Evolutionary conservation across 1,139 yeast genomes (phyloP).

Genomic region (Candida glucosophila): DNA sequence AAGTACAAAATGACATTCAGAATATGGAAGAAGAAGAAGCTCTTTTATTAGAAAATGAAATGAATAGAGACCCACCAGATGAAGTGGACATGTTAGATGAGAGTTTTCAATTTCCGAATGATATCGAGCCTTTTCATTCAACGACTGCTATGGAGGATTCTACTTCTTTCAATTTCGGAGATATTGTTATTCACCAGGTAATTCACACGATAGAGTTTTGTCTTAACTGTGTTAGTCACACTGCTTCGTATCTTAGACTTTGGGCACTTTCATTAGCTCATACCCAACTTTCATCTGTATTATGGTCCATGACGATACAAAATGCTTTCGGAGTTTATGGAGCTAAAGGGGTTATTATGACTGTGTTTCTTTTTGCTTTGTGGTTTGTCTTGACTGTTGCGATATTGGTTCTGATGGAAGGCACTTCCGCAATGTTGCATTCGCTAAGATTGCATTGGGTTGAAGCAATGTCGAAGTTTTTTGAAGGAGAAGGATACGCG

Average conservation of each 20-base stretch:
- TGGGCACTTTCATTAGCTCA: conserved; percentile 99
- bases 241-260: conserved; percentile 90
- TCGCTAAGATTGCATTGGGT: conserved; percentile 97
- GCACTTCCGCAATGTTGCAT: conserved; percentile 98
- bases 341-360: conserved; percentile 55
- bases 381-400: conserved; percentile 92
- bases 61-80: conserved; percentile 15
- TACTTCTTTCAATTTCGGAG: conserved; percentile 71
- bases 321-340: conserved; percentile 72
- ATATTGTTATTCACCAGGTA: conserved; percentile 93
- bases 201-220: conserved; percentile 98
- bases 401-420: conserved; percentile 94
- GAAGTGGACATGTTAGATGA: conserved; percentile 14
- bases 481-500: conserved; percentile 89
- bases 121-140: conserved; percentile 35
- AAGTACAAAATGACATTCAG: conserved; percentile 22
- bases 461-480: conserved; percentile 97
- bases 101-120: conserved; percentile 35
- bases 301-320: conserved; percentile 92
- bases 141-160: conserved; percentile 31
- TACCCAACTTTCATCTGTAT: conserved; percentile 86
- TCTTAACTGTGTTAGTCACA: conserved; percentile 93
- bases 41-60: conserved; percentile 17
- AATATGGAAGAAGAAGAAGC: conserved; percentile 28
- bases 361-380: conserved; percentile 78